These are phyloP conservation scores for Astrothelium macrocarpum DNA, from an alignment of 495 filamentous ascomycete genomes.

Conservation along the genomic window DNA sequence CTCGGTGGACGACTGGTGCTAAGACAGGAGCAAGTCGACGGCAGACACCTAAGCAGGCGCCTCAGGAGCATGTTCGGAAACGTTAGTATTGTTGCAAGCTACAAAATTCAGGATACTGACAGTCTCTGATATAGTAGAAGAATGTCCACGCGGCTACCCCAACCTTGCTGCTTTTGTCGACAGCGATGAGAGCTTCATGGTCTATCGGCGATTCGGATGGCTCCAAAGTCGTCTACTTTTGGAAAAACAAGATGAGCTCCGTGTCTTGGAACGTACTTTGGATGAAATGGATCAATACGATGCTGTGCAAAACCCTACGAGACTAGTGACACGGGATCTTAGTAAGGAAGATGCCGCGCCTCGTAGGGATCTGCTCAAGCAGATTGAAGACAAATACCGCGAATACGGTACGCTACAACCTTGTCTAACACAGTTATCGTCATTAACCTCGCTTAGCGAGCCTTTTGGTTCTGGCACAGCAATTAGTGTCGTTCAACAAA, in stretches of 20 bases:
- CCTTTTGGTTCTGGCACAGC: constrained; percentile 19
- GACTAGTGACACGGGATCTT: background rate
- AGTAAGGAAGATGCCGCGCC: background rate
- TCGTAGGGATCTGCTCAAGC: background rate
- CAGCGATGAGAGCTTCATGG: constrained; percentile 27
- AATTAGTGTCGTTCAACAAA: constrained; percentile 17
- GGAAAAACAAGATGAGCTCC: constrained; percentile 25
- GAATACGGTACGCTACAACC: background rate
- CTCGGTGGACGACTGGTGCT: background rate
- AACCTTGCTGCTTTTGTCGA: constrained; percentile 26
- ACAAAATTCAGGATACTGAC: background rate
- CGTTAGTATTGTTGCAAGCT: background rate
- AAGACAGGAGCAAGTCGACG: background rate
- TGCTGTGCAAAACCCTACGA: background rate
- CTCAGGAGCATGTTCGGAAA: background rate
- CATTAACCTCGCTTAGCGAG: background rate
- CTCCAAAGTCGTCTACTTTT: constrained; percentile 25
- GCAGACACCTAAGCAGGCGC: background rate
- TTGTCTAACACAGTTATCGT: background rate
- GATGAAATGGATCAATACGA: constrained; percentile 18
- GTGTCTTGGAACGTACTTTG: constrained; percentile 20
- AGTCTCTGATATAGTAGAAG: background rate
- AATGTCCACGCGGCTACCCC: constrained; percentile 19
- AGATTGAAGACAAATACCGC: background rate
- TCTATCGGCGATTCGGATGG: constrained; percentile 29